Evolutionary conservation across 768 basidiomycete species (phyloP).

Genomic region (Calvatia gigantea): DNA sequence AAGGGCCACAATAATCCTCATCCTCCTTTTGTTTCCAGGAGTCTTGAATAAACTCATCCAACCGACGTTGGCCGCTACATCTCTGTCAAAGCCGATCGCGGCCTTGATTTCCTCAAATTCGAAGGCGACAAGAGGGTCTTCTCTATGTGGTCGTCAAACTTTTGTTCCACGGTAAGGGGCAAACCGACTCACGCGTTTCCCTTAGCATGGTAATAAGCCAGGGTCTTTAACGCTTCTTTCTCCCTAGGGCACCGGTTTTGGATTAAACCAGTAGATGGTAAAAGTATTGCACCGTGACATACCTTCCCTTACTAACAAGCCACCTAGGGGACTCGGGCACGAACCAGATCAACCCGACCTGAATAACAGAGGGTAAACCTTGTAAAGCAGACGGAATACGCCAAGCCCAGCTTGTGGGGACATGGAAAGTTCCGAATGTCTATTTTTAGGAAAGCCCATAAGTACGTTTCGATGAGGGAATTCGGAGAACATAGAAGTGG

Average conservation of each 20-base stretch:
- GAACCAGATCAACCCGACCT: conserved; percentile 57
- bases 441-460: conserved; percentile 6
- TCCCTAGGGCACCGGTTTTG: conserved; percentile 21
- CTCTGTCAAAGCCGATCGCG: conserved; percentile 43
- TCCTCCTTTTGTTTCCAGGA: conserved; percentile 48
- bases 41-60: conserved; percentile 45
- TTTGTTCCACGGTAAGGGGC: not conserved
- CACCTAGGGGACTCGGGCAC: conserved; percentile 75
- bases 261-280: not conserved
- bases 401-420: conserved; percentile 64
- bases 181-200: conserved; percentile 28
- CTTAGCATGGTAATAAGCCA: conserved; percentile 56
- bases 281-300: not conserved
- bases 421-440: conserved; percentile 67
- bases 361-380: conserved; percentile 55
- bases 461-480: not conserved
- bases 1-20: conserved; percentile 54
- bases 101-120: conserved; percentile 66
- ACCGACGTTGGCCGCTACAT: conserved; percentile 37
- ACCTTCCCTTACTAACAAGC: conserved; percentile 59
- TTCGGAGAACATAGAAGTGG: not conserved
- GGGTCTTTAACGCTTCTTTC: conserved; percentile 42
- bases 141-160: conserved; percentile 21
- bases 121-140: conserved; percentile 55
- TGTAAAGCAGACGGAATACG: conserved; percentile 67